Conservation (phyloP, 192 early-diverging fungal genomes). For the Coemansia sp. region DNA sequence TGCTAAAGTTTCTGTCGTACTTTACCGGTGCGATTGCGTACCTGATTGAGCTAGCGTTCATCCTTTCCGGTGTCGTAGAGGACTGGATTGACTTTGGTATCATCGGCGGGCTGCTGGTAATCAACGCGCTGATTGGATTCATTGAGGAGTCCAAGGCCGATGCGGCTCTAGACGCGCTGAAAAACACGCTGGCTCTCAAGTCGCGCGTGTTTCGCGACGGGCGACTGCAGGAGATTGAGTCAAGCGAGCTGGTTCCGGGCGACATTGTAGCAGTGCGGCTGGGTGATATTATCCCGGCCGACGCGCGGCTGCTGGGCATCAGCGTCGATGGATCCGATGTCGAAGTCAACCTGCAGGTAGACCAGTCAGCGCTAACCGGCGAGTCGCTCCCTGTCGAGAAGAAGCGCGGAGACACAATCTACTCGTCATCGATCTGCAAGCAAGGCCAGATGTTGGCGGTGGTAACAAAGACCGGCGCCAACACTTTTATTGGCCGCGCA, state of each 20-base stretch:
- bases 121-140: conserved; percentile 92
- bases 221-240: conserved; percentile 69
- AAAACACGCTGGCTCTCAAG: conserved; percentile 89
- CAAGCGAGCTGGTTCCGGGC: conserved; percentile 79
- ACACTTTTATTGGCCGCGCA: conserved; percentile 95
- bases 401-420: conserved; percentile 76
- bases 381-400: conserved; percentile 90
- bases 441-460: conserved; percentile 92
- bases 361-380: conserved; percentile 92
- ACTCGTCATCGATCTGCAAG: conserved; percentile 91
- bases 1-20: conserved; percentile 82
- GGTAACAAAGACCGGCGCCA: conserved; percentile 86
- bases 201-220: conserved; percentile 79
- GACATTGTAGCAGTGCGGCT: conserved; percentile 88
- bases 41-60: conserved; percentile 84
- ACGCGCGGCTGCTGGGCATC: conserved; percentile 77
- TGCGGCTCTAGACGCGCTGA: conserved; percentile 88
- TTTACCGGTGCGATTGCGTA: conserved; percentile 89
- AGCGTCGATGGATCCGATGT: conserved; percentile 73
- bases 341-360: conserved; percentile 78
- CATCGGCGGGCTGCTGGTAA: conserved; percentile 70
- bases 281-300: conserved; percentile 94
- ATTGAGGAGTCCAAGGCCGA: conserved; percentile 93
- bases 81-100: conserved; percentile 85
- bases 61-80: conserved; percentile 72